A percentile compares a stretch with the other conserved stretches of the same genome.
Conservation (phyloP, 2,329 filamentous ascomycete species). For the Colletotrichum endophyticum region DNA sequence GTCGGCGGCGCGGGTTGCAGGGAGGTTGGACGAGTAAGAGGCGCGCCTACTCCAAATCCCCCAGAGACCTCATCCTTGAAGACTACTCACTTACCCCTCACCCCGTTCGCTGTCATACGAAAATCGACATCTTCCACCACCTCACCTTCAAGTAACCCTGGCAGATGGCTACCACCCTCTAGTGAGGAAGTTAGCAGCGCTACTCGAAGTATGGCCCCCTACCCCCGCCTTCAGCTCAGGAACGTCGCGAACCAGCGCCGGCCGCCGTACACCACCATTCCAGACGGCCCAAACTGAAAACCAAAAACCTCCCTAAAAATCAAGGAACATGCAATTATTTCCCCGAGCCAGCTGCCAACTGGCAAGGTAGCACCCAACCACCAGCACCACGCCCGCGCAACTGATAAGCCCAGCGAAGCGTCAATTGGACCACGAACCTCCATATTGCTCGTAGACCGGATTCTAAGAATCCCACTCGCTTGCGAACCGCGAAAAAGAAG, state of each 20-base stretch:
- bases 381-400: neutral
- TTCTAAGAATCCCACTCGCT: slow-evolving; percentile 9
- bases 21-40: slow-evolving; percentile 21
- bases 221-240: slow-evolving; percentile 5
- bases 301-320: neutral
- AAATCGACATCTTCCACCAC: neutral
- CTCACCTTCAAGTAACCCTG: neutral
- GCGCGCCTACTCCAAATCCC: slow-evolving; percentile 10
- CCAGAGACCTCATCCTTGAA: neutral
- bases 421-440: slow-evolving; percentile 5
- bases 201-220: neutral
- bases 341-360: slow-evolving; percentile 4
- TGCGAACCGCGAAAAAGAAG: neutral
- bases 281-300: neutral
- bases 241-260: slow-evolving; percentile 17
- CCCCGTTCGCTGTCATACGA: neutral
- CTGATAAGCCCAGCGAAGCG: neutral
- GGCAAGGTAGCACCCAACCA: neutral
- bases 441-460: neutral
- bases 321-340: slow-evolving; percentile 2
- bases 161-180: neutral
- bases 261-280: slow-evolving; percentile 4
- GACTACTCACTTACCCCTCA: neutral
- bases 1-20: neutral
- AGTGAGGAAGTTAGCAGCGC: neutral